Percentiles rank a stretch among this genome's conserved stretches.
Evolutionary conservation across 2,329 filamentous ascomycete genomes (phyloP).

Genomic region (Orbilia ellipsospora): DNA sequence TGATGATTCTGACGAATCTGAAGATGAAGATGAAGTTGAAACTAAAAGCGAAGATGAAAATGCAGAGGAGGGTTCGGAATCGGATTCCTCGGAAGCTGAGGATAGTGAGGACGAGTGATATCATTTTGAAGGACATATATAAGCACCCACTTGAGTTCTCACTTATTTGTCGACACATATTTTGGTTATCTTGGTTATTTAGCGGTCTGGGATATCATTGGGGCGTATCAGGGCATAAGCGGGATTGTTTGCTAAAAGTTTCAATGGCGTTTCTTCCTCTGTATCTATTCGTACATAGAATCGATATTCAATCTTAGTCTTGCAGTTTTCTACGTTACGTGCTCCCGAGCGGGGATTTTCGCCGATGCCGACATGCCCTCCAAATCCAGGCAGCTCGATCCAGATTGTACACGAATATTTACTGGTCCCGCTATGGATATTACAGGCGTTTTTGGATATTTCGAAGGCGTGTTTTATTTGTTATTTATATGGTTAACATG

Average conservation of each 20-base stretch:
- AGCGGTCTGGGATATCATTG: slow-evolving; percentile 23
- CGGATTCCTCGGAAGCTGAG: slow-evolving; percentile 17
- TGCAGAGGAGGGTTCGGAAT: slow-evolving; percentile 61
- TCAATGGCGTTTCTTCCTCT: slow-evolving; percentile 26
- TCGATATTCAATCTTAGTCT: background rate
- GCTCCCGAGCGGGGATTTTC: background rate
- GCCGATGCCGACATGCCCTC: slow-evolving; percentile 11
- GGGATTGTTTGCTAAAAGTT: slow-evolving; percentile 8
- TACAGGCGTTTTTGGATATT: too few relatives aligned
- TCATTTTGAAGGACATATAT: slow-evolving; percentile 3
- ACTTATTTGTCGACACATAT: slow-evolving; percentile 10
- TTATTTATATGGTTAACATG: too few relatives aligned
- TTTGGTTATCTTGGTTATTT: slow-evolving; percentile 13
- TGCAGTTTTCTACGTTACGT: background rate
- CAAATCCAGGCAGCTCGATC: too few relatives aligned
- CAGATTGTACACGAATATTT: too few relatives aligned
- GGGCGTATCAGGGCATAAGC: slow-evolving; percentile 32
- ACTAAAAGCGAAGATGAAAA: slow-evolving; percentile 18
- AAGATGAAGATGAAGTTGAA: slow-evolving; percentile 8
- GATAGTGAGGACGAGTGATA: slow-evolving; percentile 37
- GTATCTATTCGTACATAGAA: slow-evolving; percentile 22
- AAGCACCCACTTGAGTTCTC: background rate
- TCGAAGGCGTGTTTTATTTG: too few relatives aligned
- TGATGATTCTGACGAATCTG: slow-evolving; percentile 8
- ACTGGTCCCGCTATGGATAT: too few relatives aligned